Base-by-base conservation (phyloP, 768 basidiomycete genomes). In the Coprinellus micaceus region DNA sequence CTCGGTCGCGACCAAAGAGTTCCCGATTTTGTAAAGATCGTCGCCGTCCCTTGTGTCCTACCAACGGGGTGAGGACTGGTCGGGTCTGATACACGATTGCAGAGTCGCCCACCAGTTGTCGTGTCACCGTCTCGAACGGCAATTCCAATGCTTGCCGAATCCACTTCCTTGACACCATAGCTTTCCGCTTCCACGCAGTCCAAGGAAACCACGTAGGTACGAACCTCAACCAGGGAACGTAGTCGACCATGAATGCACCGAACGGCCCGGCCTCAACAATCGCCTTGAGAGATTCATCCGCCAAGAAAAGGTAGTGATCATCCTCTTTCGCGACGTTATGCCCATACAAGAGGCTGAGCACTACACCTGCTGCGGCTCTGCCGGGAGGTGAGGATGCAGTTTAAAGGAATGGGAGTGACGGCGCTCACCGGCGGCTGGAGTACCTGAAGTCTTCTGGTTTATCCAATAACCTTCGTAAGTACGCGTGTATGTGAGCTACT, bases 231-330 rank as follows among this genome's bases (percentile, higher is more conserved):
- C 62, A 53, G 2, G 72, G 70, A 12, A 70, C 40, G 55, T 71
- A 73, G 53, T 71, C 70, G 69, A 80, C 79, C 13, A 78, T 64
- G 56, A 71, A 79, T 2, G 72, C 70, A 7, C 79, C 78, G 60
- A 74, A 77, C 49, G 75, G 69, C 3, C 74, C 75, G 10, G 74
- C 76, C 33, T 66, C 19, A 15, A 21, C 19, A 17, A 43, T 43
- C 6, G 40, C 40, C 15, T 15, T 21, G 19, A 21, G 13, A 21
- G 19, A 75, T 43, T 69, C 60, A 51, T 77, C 74, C 17, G 76
- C 76, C 19, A 78, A 63, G 1, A 70, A 59, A 19, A 79, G 71
- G 56, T 73, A 79, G n/a, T 71, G 58, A 56, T 77, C 76, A 6
- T 70, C 74, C 52, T 67, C 58, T 21, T 71, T 69, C 15, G 70